Conservation (phyloP, 2,329 filamentous ascomycete species). For the Rutstroemia sp. region DNA sequence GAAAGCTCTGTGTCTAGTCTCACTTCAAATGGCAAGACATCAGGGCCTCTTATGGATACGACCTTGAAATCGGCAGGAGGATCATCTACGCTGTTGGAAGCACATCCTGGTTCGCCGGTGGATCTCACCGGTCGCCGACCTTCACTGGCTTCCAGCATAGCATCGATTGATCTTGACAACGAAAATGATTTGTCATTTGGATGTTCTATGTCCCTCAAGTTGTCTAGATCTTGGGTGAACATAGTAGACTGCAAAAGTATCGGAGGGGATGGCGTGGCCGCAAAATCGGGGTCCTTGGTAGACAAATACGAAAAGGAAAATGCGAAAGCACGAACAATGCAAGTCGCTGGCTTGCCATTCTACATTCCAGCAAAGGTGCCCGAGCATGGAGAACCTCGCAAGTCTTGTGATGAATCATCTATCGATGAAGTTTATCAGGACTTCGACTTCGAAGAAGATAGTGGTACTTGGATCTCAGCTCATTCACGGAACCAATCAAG, state of each 20-base stretch:
- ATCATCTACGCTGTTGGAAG: constrained; percentile 25
- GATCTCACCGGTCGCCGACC: constrained; percentile 24
- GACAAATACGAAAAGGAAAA: constrained; percentile 11
- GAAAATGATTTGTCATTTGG: constrained; percentile 17
- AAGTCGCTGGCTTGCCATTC: constrained; percentile 19
- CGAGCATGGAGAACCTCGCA: constrained; percentile 21
- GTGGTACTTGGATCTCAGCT: constrained; percentile 25
- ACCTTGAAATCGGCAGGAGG: constrained; percentile 26
- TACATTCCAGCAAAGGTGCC: constrained; percentile 26
- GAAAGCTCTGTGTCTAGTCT: constrained; percentile 20
- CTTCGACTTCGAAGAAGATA: constrained; percentile 23
- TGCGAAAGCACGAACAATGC: constrained; percentile 14
- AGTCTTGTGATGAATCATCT: constrained; percentile 9
- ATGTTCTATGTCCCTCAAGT: constrained; percentile 16
- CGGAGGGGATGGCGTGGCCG: constrained; percentile 28
- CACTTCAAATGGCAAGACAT: constrained; percentile 5
- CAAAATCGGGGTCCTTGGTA: constrained; percentile 18
- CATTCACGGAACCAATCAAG: constrained; percentile 21
- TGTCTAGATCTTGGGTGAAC: background rate
- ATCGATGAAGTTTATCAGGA: constrained; percentile 23
- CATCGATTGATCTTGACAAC: constrained; percentile 21
- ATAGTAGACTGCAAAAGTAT: constrained; percentile 10
- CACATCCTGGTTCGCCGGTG: constrained; percentile 28
- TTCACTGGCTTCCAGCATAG: constrained; percentile 19
- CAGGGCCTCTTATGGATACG: constrained; percentile 20